Evolutionary conservation across 169 alveolate species (phyloP), one percentile per base, ranked within the genome.

Genomic region (Plasmodium cynomolgi): DNA sequence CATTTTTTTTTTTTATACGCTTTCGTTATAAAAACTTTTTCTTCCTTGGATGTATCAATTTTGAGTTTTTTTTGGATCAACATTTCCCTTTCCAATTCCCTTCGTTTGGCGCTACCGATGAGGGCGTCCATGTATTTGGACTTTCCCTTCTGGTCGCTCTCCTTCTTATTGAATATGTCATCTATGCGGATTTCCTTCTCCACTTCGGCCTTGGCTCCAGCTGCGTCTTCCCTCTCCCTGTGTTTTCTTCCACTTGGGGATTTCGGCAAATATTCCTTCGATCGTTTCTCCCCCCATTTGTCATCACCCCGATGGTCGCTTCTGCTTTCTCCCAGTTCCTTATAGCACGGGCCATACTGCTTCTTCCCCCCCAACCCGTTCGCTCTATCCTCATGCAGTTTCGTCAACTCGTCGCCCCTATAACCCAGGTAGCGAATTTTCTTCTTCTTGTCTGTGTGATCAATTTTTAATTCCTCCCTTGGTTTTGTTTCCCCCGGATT

Each of bases 1-100:
- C 83, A 92, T 95, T 39, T 94, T 96, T 96, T 95, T 73, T 95
- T 95, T 95, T 92, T 95, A 95, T 96, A 96, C 20, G 97, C 97
- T 9, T 95, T 96, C 1, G 97, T 96, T 34, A 96, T 94, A 92
- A 96, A 96, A 33, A 95, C 97, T 37, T 96, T 96, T 34, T 85
- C 81, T 44, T 92, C 96, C 50, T 93, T 94, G 54, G 81, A 83
- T 41, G 93, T 96, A 34, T 83, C 95, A 83, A 93, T 95, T 73
- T 93, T 83, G 79, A 90, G 96, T 84, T 96, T 95, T 73, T 95
- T 96, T 47, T 95, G 97, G 9, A 96, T 91, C n/a, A 96, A 93
- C 37, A 96, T 91, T 86, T 92, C 96, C 39, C 96, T 95, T 84
- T 96, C 97, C 84, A 96, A 73, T 50, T 75, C 96, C 50, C 97